Evolutionary conservation across 2,329 filamentous ascomycete species (phyloP), one percentile per base, ranked within the genome.

Genomic region (Zymoseptoria tritici): DNA sequence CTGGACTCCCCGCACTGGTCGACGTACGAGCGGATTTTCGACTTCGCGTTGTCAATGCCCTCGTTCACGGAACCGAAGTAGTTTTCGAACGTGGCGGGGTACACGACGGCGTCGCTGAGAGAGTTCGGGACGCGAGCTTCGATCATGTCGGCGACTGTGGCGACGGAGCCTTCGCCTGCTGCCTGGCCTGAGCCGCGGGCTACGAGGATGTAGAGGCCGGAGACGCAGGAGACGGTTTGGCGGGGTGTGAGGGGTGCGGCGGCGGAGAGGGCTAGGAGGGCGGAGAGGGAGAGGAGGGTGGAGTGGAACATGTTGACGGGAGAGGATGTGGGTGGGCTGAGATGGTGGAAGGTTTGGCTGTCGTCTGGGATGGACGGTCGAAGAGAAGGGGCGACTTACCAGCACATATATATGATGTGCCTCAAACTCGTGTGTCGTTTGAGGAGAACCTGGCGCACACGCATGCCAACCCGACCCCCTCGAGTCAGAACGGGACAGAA

Each of bases 121-220:
- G 73, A 75, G 16, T 72, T 70, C 0, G 74, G 70, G 4, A 75
- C 60, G 13, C 60, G 46, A 9, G 66, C 55, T 53, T 70, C 67
- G 3, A 76, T 68, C 54, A 68, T 58, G 22, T 68, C 65, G 2
- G 73, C 72, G 4, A 76, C 70, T 19, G 60, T 49, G 7, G 68
- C 70, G 20, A 72, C 68, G 6, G 70, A 65, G n/a, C 74, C 74
- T 49, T 73, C 67, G 2, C 73, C 74, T 9, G 19, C 55, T 29
- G 22, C 20, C 50, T 65, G 57, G 16, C 19, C 21, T 36, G 67
- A 70, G 11, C 71, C 74, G 8, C 74, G 70, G 0, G 72, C 72
- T 5, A 74, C 72, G 54, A 76, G 73, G 60, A 76, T 74, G 63
- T 76, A 67, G 5, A 70, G 57, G 11, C 66, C 66, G 21, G 42